A percentile compares a stretch with the other conserved stretches of the same genome.
These are phyloP conservation scores for Aristolochia contorta DNA, from an alignment of 164 flowering plant genomes.

Conservation along the genomic window DNA sequence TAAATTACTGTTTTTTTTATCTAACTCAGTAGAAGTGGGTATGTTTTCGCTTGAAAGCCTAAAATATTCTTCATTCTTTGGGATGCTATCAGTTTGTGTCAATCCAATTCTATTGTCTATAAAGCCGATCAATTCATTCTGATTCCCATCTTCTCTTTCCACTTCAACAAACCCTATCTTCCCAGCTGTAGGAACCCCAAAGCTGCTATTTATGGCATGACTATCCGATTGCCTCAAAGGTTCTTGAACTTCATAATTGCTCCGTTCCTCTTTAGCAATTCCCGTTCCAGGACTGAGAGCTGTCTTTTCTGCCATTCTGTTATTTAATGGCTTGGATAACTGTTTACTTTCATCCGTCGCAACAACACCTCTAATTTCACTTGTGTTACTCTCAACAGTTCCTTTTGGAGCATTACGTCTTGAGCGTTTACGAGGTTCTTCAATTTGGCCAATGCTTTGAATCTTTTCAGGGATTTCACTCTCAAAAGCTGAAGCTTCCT, in stretches of 20 bases:
- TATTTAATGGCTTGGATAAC: too few relatives aligned
- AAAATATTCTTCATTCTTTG: neutral
- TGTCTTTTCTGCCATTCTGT: neutral
- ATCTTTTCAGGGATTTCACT: neutral
- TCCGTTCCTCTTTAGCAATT: neutral
- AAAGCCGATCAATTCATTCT: too few relatives aligned
- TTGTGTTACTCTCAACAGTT: neutral
- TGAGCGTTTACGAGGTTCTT: constrained; percentile 1
- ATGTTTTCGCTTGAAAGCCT: too few relatives aligned
- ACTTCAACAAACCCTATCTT: neutral
- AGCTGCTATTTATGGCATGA: neutral
- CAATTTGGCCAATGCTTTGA: neutral
- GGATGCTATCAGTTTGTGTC: neutral
- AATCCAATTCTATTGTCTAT: neutral
- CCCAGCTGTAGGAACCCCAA: neutral
- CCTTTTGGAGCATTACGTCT: neutral
- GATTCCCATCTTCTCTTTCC: too few relatives aligned
- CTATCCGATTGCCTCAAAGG: neutral
- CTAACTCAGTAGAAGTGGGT: too few relatives aligned
- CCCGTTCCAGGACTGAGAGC: neutral
- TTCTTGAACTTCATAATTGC: neutral
- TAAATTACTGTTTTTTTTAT: too few relatives aligned
- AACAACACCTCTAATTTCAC: neutral
- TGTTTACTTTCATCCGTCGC: too few relatives aligned
- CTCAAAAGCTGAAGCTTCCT: neutral